Evolutionary conservation across 2,329 filamentous ascomycete genomes (phyloP).

Genomic region (Stagonosporopsis rhizophila): DNA sequence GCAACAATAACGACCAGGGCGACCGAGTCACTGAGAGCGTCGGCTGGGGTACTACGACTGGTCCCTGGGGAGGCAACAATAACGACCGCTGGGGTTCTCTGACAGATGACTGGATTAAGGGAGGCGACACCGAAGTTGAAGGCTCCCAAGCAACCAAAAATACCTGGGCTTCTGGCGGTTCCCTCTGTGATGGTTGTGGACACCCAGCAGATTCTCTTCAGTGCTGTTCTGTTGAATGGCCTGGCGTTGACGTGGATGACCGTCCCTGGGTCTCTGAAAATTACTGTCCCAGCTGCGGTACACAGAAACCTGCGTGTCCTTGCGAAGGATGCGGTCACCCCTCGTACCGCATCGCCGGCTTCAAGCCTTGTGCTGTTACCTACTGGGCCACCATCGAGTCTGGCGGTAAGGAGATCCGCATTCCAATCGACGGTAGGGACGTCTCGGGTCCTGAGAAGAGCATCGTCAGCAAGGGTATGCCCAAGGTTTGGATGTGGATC

Average conservation of each 20-base stretch:
- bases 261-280: too few species aligned
- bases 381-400: constrained; percentile 31
- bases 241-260: neutral
- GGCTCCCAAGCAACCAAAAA: neutral
- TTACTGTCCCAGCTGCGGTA: neutral
- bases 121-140: too few species aligned
- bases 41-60: too few species aligned
- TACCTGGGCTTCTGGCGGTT: neutral
- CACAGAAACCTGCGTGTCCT: neutral
- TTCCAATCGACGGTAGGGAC: constrained; percentile 27
- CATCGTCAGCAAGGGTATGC: constrained; percentile 21
- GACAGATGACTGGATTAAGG: too few species aligned
- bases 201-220: neutral
- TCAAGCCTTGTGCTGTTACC: constrained; percentile 19
- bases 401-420: constrained; percentile 15
- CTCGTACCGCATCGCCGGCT: neutral
- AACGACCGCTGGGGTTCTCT: too few species aligned
- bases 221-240: neutral
- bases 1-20: too few species aligned
- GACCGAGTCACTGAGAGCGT: too few species aligned
- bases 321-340: neutral
- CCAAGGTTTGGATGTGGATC: constrained; percentile 38
- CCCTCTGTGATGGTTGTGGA: neutral
- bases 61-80: too few species aligned
- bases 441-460: constrained; percentile 30